Base-by-base conservation (phyloP, 176 grass and related monocot species). In the Triticum urartu region DNA sequence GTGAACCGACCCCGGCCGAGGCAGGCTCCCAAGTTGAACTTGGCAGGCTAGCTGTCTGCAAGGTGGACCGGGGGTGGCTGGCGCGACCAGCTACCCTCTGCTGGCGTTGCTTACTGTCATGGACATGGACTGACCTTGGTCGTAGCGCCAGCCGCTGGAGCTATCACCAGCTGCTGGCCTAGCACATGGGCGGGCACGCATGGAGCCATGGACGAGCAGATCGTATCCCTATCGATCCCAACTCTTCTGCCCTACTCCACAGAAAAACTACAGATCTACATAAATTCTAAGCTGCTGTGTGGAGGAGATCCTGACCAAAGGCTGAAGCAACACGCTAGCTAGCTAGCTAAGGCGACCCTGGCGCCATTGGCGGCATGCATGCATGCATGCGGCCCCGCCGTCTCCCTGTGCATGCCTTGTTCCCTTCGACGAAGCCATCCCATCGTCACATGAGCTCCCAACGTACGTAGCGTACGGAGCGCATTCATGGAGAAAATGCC, bases 391-490 rank as follows among this genome's bases (percentile, higher is more conserved):
- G 68, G 22, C 78, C 30, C 67, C 60, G 74, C 60, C 75, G 75
- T 50, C 85, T 35, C 47, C 35, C 85, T 84, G 85, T 75, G 60
- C 43, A 13, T 22, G 48, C 48, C 68, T 30, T 83, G 89, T 72
- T 80, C 81, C 76, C 68, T 68, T 91, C 89, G 81, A 87, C 40
- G 81, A 24, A 69, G 59, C 89, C 85, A 76, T 40, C 20, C 35
- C 68, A 3, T 75, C 45, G 11, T 91, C 89, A 91, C 85, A 80
- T 90, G 89, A 80, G 15, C 81, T 56, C 43, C 5, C 2, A 62
- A 21, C 14, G 35, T 5, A 40, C 77, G 39, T 47, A 47, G 24
- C 77, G 36, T 54, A 54, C 50, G 50, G 14, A 54, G 9, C 4
- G 5, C 48, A 39, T 64, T 36, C 38, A 64, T 63, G 7, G 12